Conservation (phyloP, 2,329 filamentous ascomycete genomes). For the Xylaria sp. region DNA sequence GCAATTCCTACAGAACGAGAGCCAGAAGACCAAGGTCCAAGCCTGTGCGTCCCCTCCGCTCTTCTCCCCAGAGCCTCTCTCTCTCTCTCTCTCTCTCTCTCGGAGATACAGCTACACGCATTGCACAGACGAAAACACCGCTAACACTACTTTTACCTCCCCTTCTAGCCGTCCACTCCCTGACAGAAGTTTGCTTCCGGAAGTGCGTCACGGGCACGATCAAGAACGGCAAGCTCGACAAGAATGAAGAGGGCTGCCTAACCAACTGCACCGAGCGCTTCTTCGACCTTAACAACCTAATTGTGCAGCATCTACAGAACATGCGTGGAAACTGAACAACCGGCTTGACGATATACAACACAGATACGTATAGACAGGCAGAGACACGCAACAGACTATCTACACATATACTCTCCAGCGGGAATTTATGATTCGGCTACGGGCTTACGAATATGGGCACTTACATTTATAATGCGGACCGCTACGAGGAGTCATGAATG, state of each 20-base stretch:
- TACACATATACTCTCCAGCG: background rate
- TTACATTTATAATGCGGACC: conserved; percentile 6
- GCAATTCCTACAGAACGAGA: conserved; percentile 85
- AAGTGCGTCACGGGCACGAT: conserved; percentile 88
- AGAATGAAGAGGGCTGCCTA: conserved; percentile 83
- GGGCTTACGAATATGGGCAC: background rate
- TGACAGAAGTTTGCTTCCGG: conserved; percentile 87
- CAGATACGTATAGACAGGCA: background rate
- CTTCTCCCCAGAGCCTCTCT: background rate
- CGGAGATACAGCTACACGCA: background rate
- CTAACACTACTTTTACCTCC: conserved; percentile 4
- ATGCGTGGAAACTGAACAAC: conserved; percentile 54
- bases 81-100: background rate
- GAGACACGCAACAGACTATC: background rate
- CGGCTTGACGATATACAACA: background rate
- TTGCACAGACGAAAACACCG: conserved; percentile 9
- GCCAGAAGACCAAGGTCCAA: conserved; percentile 79
- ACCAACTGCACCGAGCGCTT: conserved; percentile 95
- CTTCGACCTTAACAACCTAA: conserved; percentile 85
- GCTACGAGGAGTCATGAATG: background rate
- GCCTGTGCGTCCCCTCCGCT: conserved; percentile 61
- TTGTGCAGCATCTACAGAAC: conserved; percentile 84
- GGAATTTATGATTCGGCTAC: background rate
- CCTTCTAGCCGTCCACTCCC: conserved; percentile 61
- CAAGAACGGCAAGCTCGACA: conserved; percentile 77